Conservation (phyloP, 768 basidiomycete species). For the Naganishia antarctica region DNA sequence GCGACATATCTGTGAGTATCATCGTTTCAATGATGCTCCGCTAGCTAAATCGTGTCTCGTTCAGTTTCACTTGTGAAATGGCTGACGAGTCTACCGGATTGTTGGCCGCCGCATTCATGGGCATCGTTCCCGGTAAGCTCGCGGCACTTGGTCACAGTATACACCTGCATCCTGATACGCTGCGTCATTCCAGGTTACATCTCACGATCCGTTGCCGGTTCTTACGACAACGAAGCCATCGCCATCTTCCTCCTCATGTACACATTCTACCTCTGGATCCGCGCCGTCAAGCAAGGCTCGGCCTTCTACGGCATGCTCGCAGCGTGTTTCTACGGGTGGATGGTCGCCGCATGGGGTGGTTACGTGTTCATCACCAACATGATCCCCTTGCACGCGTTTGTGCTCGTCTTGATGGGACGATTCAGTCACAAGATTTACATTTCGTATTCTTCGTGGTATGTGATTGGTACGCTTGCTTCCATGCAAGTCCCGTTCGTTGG, state of each 20-base stretch:
- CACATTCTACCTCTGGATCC: slow-evolving; percentile 96
- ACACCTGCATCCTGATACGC: not conserved
- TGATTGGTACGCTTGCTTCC: slow-evolving; percentile 89
- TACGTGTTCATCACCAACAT: slow-evolving; percentile 99
- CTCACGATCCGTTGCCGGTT: slow-evolving; percentile 96
- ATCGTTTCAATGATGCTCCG: not conserved
- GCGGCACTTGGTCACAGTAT: not conserved
- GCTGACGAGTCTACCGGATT: slow-evolving; percentile 91
- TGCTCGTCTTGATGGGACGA: slow-evolving; percentile 91
- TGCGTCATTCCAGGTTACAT: slow-evolving; percentile 65
- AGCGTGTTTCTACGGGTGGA: slow-evolving; percentile 98
- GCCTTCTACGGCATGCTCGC: slow-evolving; percentile 84
- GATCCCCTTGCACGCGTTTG: slow-evolving; percentile 94
- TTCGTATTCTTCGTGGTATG: slow-evolving; percentile 95
- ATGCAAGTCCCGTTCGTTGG: slow-evolving; percentile 99
- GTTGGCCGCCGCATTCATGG: slow-evolving; percentile 96
- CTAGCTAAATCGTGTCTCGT: not conserved
- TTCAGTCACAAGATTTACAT: slow-evolving; percentile 88
- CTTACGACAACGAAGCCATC: slow-evolving; percentile 99
- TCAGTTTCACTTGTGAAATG: slow-evolving; percentile 92
- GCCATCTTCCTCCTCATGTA: slow-evolving; percentile 99
- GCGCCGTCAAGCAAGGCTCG: slow-evolving; percentile 87
- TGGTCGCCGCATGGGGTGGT: slow-evolving; percentile 99
- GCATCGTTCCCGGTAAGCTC: slow-evolving; percentile 69
- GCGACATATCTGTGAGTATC: slow-evolving; percentile 82